Conservation (phyloP, 768 basidiomycete species). For the Boletellus ananas region DNA sequence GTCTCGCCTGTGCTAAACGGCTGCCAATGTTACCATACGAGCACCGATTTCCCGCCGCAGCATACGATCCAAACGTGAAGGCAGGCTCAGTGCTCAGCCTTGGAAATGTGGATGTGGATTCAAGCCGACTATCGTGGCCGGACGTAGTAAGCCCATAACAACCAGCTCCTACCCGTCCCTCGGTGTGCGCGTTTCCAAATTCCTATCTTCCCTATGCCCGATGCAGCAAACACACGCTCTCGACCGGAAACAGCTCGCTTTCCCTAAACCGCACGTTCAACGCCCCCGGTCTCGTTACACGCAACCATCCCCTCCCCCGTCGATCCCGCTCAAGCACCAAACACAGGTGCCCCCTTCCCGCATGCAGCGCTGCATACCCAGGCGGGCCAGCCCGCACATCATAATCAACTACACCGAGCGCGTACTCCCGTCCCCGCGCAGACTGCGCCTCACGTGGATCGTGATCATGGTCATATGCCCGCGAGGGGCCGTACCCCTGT, state of each 20-base stretch:
- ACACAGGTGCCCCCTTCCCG: conserved; percentile 18
- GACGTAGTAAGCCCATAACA: too few species aligned
- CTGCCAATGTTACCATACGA: too few species aligned
- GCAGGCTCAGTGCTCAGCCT: too few species aligned
- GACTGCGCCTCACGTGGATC: conserved; percentile 4
- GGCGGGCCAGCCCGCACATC: conserved; percentile 19
- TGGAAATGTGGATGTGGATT: too few species aligned
- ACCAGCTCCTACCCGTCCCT: too few species aligned
- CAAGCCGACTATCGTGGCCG: too few species aligned
- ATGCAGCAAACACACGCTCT: conserved; percentile 21
- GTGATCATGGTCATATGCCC: conserved; percentile 6
- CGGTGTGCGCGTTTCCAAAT: too few species aligned
- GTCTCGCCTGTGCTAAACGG: too few species aligned
- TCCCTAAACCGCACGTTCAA: conserved; percentile 23
- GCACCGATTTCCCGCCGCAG: too few species aligned
- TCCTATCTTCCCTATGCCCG: not conserved
- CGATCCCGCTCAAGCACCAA: conserved; percentile 22
- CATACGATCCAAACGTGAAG: too few species aligned
- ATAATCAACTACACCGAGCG: conserved; percentile 22
- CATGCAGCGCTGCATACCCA: conserved; percentile 19
- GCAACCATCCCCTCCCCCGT: conserved; percentile 18
- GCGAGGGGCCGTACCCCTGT: not conserved
- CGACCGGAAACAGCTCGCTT: conserved; percentile 18
- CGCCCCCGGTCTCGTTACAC: conserved; percentile 20
- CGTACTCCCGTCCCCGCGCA: conserved; percentile 14